These are phyloP conservation scores for Bryoerythrophyllum caledonicum DNA, from an alignment of 225 moss, liverwort and hornwort species.

Conservation along the genomic window DNA sequence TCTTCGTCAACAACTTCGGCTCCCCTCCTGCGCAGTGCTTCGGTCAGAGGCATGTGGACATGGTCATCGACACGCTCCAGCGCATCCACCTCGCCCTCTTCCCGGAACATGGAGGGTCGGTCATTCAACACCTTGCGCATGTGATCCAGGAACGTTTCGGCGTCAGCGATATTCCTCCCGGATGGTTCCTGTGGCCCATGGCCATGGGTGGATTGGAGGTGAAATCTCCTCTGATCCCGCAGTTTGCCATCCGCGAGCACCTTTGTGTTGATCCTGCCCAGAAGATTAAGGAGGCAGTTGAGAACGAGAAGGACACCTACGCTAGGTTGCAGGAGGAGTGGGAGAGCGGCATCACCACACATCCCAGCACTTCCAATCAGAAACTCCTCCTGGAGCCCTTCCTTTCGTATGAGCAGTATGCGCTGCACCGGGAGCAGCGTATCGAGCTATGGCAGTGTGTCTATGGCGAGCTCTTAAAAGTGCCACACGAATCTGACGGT, in stretches of 20 bases:
- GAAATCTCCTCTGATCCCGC: constrained; percentile 29
- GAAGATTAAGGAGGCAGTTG: not conserved
- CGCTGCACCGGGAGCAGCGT: constrained; percentile 23
- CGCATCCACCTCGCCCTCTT: constrained; percentile 31
- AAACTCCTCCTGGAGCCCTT: not conserved
- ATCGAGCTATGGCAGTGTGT: not conserved
- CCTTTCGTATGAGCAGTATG: constrained; percentile 26
- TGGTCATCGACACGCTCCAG: constrained; percentile 29
- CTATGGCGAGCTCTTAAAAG: not conserved
- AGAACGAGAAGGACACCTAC: constrained; percentile 20
- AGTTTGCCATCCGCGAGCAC: constrained; percentile 15
- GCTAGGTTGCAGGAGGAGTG: constrained; percentile 12
- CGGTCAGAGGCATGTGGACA: constrained; percentile 30
- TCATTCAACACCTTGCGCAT: constrained; percentile 22
- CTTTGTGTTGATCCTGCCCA: constrained; percentile 10
- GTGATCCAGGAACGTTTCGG: constrained; percentile 24
- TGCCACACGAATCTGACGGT: not conserved
- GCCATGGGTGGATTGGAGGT: constrained; percentile 35
- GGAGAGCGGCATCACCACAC: constrained; percentile 21
- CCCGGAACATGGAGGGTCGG: constrained; percentile 22
- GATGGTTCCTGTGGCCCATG: constrained; percentile 32
- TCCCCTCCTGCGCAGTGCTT: constrained; percentile 30
- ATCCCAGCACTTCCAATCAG: not conserved
- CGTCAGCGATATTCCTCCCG: constrained; percentile 25
- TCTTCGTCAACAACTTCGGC: constrained; percentile 31